A percentile compares a stretch with the other conserved stretches of the same genome.
phyloP scores from a whole-genome alignment of 768 basidiomycete species.

The Galerina sulciceps region DNA sequence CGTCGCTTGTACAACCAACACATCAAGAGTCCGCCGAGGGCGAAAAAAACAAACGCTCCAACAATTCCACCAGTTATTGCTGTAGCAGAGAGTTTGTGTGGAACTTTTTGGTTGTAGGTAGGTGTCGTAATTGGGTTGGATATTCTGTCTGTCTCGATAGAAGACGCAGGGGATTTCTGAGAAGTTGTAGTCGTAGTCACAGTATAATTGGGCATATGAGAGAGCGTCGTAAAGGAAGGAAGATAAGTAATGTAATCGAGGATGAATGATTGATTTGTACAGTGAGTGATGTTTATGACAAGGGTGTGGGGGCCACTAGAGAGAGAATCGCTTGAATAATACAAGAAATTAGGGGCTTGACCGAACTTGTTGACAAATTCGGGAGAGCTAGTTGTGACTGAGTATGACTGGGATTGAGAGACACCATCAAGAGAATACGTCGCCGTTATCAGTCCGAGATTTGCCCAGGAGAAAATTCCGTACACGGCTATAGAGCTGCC shows the following conservation, averaged over 20 bases:
- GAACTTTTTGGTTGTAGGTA: no score
- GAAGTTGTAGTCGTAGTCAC: no score
- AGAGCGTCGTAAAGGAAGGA: conserved; percentile 19
- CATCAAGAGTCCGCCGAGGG: no score
- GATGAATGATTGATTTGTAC: conserved; percentile 7
- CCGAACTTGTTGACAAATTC: neutral
- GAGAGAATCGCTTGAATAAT: conserved; percentile 2
- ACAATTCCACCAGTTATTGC: no score
- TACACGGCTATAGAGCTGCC: conserved; percentile 6
- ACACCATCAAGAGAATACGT: conserved; percentile 8
- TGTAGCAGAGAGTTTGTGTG: no score
- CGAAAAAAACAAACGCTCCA: no score
- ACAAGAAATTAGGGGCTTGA: conserved; percentile 9
- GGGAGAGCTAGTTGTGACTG: neutral
- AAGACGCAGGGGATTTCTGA: no score
- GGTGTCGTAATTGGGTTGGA: no score
- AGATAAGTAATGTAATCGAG: conserved; percentile 20
- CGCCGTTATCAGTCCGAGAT: neutral
- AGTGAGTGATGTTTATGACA: conserved; percentile 13
- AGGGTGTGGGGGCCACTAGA: conserved; percentile 11
- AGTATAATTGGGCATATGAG: conserved; percentile 8
- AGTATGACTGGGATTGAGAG: neutral
- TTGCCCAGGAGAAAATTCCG: conserved; percentile 6
- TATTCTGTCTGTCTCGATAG: no score
- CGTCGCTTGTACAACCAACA: no score